Percentiles rank a stretch among this genome's conserved stretches.
phyloP scores from a whole-genome alignment of 768 basidiomycete genomes.

The Termitomyces heimii region DNA sequence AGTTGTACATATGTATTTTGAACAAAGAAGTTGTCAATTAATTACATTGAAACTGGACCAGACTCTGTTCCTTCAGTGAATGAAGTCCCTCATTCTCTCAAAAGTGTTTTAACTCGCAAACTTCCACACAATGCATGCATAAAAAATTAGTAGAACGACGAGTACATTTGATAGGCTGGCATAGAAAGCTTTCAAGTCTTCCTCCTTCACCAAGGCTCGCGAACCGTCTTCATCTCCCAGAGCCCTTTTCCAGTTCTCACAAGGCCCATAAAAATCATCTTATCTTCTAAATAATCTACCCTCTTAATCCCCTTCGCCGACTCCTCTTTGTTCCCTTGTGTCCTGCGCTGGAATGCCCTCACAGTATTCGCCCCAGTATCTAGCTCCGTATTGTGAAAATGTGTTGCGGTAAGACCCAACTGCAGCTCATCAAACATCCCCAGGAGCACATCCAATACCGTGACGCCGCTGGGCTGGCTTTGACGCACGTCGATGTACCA shows the following conservation, averaged over 20 bases:
- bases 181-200: too few species aligned
- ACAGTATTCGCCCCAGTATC: slow-evolving; percentile 36
- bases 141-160: too few species aligned
- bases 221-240: slow-evolving; percentile 59
- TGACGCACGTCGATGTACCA: slow-evolving; percentile 62
- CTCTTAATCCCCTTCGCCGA: slow-evolving; percentile 39
- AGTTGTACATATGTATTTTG: neutral
- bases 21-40: neutral
- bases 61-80: neutral
- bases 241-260: slow-evolving; percentile 47
- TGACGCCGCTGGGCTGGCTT: slow-evolving; percentile 46
- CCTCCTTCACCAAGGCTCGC: too few species aligned
- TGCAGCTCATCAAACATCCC: slow-evolving; percentile 39
- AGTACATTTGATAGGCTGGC: too few species aligned
- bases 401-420: slow-evolving; percentile 37
- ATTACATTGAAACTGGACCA: neutral
- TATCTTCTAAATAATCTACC: slow-evolving; percentile 57
- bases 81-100: neutral
- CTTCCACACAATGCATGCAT: too few species aligned
- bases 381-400: slow-evolving; percentile 53
- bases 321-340: slow-evolving; percentile 26
- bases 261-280: slow-evolving; percentile 48
- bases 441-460: slow-evolving; percentile 47
- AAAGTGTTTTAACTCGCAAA: too few species aligned
- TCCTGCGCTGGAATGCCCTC: slow-evolving; percentile 39